Conservation (phyloP, 768 basidiomycete species). For the Daedaleopsis nitida region DNA sequence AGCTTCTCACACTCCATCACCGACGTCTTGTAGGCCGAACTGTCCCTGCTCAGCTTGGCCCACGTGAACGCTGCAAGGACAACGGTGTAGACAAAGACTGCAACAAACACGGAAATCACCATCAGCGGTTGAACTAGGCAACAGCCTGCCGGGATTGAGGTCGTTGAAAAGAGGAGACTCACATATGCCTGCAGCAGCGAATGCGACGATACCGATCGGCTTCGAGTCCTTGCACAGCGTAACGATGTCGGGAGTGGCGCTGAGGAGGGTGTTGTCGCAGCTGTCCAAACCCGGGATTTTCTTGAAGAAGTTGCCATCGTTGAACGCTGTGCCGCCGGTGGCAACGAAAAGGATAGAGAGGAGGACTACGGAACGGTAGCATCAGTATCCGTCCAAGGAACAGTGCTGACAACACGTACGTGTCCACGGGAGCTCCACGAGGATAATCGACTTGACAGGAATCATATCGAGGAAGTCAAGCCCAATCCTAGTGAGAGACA, state of each 20-base stretch:
- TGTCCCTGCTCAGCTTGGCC: background rate
- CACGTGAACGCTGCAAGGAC: background rate
- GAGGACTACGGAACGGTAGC: background rate
- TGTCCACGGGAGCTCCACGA: background rate
- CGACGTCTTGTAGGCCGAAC: background rate
- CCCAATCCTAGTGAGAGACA: background rate
- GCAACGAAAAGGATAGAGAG: background rate
- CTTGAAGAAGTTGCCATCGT: background rate
- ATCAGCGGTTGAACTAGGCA: background rate
- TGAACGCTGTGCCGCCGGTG: background rate
- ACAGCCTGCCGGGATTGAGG: background rate
- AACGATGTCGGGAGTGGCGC: background rate
- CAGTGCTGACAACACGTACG: background rate
- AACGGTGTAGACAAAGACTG: background rate
- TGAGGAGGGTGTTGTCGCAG: background rate
- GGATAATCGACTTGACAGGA: background rate
- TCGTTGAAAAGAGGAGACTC: background rate
- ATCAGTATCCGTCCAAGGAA: background rate
- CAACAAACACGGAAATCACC: background rate
- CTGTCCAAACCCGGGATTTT: background rate
- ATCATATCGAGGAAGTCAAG: background rate
- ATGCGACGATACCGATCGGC: conserved; percentile 4
- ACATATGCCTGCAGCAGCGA: conserved; percentile 5
- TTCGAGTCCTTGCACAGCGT: conserved; percentile 4
- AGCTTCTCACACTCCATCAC: background rate